phyloP scores from a whole-genome alignment of 2,329 filamentous ascomycete genomes.

The Fusarium poae region DNA sequence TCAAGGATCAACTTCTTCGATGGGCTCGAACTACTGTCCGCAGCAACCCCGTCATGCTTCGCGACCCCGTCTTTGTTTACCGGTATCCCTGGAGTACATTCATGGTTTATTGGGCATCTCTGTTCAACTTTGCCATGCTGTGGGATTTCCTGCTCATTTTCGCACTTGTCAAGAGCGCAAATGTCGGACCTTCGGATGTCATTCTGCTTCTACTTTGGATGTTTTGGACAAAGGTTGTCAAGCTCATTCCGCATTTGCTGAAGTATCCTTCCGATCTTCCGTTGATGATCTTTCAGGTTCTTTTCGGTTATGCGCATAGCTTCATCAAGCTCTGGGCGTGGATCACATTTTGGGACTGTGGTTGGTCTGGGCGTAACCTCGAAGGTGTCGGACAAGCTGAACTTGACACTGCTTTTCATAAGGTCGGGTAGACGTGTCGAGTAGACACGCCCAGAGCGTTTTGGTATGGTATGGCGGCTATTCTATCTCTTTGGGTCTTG shows the following conservation, averaged over 20 bases:
- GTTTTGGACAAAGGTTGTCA: slow-evolving; percentile 67
- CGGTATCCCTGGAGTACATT: slow-evolving; percentile 63
- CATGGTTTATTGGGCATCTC: slow-evolving; percentile 66
- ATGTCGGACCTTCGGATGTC: not conserved
- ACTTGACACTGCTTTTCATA: slow-evolving; percentile 25
- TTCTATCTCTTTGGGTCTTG: too few species aligned
- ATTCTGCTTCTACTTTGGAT: slow-evolving; percentile 59
- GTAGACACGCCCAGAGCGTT: too few species aligned
- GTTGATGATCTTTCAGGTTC: slow-evolving; percentile 63
- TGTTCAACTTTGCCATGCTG: slow-evolving; percentile 68
- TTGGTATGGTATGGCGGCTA: too few species aligned
- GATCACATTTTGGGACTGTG: slow-evolving; percentile 63
- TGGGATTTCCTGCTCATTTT: slow-evolving; percentile 62
- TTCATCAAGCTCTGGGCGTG: slow-evolving; percentile 69
- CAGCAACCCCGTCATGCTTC: slow-evolving; percentile 65
- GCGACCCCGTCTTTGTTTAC: slow-evolving; percentile 52
- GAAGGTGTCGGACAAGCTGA: slow-evolving; percentile 29
- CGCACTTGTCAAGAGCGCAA: slow-evolving; percentile 38
- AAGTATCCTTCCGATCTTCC: slow-evolving; percentile 65
- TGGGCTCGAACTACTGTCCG: slow-evolving; percentile 72
- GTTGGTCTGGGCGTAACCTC: slow-evolving; percentile 55
- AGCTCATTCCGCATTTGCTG: slow-evolving; percentile 66
- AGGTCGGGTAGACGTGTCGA: not conserved
- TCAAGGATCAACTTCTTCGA: slow-evolving; percentile 64
- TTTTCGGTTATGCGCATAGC: slow-evolving; percentile 70